Conservation (phyloP, 805 yeast species). For the Yamadazyma kitorensis region DNA sequence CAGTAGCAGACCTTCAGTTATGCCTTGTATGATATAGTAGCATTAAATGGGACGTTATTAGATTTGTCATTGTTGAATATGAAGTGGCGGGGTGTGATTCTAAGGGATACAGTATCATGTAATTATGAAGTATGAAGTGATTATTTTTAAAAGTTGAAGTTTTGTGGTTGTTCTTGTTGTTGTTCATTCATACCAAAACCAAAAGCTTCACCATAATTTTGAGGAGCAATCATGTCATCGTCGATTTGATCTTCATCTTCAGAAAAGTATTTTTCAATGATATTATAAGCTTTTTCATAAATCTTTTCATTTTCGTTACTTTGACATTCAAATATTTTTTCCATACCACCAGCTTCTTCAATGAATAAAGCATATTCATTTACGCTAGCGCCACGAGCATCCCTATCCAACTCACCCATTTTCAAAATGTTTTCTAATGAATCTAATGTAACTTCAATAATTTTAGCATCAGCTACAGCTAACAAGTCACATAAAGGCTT, state of each 20-base stretch:
- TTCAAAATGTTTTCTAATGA: constrained; percentile 91
- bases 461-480: constrained; percentile 83
- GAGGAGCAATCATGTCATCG: constrained; percentile 67
- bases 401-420: constrained; percentile 92
- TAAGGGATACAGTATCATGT: too few relatives aligned
- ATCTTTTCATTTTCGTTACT: constrained; percentile 87
- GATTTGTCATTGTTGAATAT: too few relatives aligned
- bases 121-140: too few relatives aligned
- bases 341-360: constrained; percentile 99
- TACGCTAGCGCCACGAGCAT: constrained; percentile 60
- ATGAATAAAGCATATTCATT: constrained; percentile 89
- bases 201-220: constrained; percentile 77
- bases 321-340: constrained; percentile 91
- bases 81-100: too few relatives aligned
- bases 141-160: constrained; percentile 43
- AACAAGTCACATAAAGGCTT: constrained; percentile 94
- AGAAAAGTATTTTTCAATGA: constrained; percentile 87
- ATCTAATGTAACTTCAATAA: constrained; percentile 92
- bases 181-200: constrained; percentile 75
- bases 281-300: constrained; percentile 84
- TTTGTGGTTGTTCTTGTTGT: constrained; percentile 49
- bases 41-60: too few relatives aligned
- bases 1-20: too few relatives aligned
- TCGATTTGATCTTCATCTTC: constrained; percentile 75
- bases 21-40: too few relatives aligned